phyloP scores from a whole-genome alignment of 139 green algal genomes.

The Penium margaritaceum region DNA sequence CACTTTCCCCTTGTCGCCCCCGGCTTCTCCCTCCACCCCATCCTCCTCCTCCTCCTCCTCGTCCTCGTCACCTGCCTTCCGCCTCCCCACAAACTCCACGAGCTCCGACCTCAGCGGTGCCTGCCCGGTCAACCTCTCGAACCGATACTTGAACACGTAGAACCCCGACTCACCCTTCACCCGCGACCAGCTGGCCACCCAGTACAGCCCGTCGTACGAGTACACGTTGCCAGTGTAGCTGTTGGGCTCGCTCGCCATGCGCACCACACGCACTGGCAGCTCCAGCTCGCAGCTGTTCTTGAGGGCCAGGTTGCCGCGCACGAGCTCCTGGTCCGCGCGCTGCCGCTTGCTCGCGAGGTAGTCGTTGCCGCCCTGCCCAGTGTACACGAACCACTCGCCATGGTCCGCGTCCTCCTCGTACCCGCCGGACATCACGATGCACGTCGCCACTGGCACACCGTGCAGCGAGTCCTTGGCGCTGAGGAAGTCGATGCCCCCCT shows the following conservation, averaged over 20 bases:
- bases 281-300: constrained; percentile 22
- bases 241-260: constrained; percentile 3
- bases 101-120: constrained; percentile 1
- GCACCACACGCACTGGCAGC: constrained; percentile 38
- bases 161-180: neutral
- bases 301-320: constrained; percentile 32
- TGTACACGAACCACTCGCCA: constrained; percentile 41
- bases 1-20: neutral
- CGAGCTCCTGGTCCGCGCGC: constrained; percentile 33
- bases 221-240: constrained; percentile 34
- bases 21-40: no score
- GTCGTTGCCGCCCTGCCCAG: constrained; percentile 44
- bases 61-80: neutral
- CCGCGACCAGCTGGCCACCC: constrained; percentile 1
- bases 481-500: constrained; percentile 27
- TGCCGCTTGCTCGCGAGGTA: constrained; percentile 30
- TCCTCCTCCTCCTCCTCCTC: no score
- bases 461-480: neutral
- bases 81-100: constrained; percentile 31
- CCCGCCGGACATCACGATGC: constrained; percentile 34
- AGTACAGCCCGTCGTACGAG: constrained; percentile 44
- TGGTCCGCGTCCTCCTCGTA: constrained; percentile 47
- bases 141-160: constrained; percentile 33
- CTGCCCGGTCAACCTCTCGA: constrained; percentile 24
- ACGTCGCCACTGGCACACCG: constrained; percentile 16